Evolutionary conservation across 202 grass and related monocot genomes (phyloP).

Genomic region (Panicum virgatum): DNA sequence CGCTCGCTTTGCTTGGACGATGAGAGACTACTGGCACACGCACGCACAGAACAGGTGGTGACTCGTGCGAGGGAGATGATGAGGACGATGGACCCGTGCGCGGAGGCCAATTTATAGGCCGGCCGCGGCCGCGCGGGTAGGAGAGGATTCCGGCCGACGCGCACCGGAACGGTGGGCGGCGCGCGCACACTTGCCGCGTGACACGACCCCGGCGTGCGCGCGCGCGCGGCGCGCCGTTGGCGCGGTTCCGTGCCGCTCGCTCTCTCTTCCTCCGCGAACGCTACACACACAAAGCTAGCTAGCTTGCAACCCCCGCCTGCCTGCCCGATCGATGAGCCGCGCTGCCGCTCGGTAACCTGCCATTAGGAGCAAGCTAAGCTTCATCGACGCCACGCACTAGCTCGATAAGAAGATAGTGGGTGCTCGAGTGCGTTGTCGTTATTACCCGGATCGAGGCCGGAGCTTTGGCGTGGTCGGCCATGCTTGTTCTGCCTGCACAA

Average conservation of each 20-base stretch:
- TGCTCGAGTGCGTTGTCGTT: background rate
- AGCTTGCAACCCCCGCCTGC: background rate
- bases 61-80: background rate
- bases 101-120: slow-evolving; percentile 21
- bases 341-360: background rate
- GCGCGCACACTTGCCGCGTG: background rate
- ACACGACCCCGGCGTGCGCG: slow-evolving; percentile 20
- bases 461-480: background rate
- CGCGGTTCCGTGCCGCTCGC: background rate
- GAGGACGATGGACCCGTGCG: background rate
- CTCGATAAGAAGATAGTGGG: background rate
- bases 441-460: background rate
- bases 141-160: background rate
- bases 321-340: background rate
- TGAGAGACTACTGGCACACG: background rate
- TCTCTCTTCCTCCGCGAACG: background rate
- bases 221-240: too few species aligned
- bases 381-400: background rate
- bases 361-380: background rate
- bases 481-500: background rate
- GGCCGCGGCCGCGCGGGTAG: background rate
- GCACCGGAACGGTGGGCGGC: background rate
- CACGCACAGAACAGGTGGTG: background rate
- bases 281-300: background rate
- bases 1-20: background rate